Evolutionary conservation across 148 eudicot genomes (phyloP).

Genomic region (Rhododendron vialii): DNA sequence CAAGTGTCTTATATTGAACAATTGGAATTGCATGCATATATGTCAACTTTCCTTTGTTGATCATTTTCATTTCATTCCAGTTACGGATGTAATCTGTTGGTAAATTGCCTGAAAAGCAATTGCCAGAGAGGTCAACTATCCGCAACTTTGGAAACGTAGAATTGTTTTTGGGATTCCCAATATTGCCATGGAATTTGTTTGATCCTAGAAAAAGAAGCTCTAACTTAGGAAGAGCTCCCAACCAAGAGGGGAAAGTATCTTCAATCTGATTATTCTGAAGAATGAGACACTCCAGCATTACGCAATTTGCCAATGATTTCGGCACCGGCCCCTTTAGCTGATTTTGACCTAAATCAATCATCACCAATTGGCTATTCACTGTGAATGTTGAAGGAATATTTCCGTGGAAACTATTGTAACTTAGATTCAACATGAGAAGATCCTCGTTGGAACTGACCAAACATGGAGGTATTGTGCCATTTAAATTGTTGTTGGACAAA

Average conservation of each 20-base stretch:
- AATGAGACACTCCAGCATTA: too few species aligned
- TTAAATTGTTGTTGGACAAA: background rate
- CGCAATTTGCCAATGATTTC: too few species aligned
- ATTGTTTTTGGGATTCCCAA: background rate
- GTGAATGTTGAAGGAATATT: conserved; percentile 7
- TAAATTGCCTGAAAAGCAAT: too few species aligned
- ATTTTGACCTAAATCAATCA: conserved; percentile 25
- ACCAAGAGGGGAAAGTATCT: too few species aligned
- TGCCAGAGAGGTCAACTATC: too few species aligned
- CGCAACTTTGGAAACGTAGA: too few species aligned
- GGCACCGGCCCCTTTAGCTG: background rate
- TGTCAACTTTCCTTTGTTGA: too few species aligned
- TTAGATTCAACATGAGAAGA: conserved; percentile 14
- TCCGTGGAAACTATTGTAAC: conserved; percentile 1
- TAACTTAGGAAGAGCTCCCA: too few species aligned
- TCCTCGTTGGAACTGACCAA: conserved; percentile 6
- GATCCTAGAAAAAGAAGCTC: background rate
- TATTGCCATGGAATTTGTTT: background rate
- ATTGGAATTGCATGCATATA: too few species aligned
- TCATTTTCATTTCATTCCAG: too few species aligned
- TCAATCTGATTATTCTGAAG: too few species aligned
- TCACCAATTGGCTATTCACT: background rate
- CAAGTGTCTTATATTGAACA: background rate
- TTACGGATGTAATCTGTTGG: too few species aligned
- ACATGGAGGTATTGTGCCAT: conserved; percentile 21